Evolutionary conservation across 2,329 filamentous ascomycete species (phyloP).

Genomic region (Mycosphaerelloides madeirae): DNA sequence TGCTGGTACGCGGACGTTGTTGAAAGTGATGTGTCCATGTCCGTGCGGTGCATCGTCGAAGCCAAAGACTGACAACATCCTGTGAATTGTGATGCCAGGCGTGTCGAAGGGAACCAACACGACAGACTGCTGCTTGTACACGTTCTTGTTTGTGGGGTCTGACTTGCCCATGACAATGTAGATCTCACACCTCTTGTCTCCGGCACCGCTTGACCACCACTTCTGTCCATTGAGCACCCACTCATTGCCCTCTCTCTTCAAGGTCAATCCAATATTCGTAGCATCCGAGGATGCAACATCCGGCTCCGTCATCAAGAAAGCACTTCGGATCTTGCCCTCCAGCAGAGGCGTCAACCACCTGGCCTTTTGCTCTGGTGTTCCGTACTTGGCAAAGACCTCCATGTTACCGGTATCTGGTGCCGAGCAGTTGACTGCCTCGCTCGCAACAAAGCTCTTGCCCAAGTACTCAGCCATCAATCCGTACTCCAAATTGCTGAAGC

Average conservation of each 20-base stretch:
- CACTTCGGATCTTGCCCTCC: constrained; percentile 46
- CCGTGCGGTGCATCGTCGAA: constrained; percentile 98
- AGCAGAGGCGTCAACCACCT: constrained; percentile 48
- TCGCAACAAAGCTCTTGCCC: constrained; percentile 77
- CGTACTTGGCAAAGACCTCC: constrained; percentile 51
- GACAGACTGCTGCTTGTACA: constrained; percentile 89
- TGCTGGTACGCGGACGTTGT: constrained; percentile 81
- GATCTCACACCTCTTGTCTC: constrained; percentile 84
- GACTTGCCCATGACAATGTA: constrained; percentile 98
- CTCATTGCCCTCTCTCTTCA: constrained; percentile 75
- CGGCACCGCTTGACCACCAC: constrained; percentile 98
- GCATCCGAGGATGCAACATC: constrained; percentile 49
- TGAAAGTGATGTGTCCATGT: constrained; percentile 86
- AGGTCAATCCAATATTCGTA: constrained; percentile 58
- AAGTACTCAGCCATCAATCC: constrained; percentile 95
- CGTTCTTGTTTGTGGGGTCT: constrained; percentile 66
- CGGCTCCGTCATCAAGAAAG: constrained; percentile 45
- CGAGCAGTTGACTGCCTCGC: constrained; percentile 74
- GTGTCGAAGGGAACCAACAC: constrained; percentile 77
- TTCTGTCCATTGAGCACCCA: constrained; percentile 94
- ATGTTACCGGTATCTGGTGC: constrained; percentile 51
- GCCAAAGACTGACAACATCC: constrained; percentile 90
- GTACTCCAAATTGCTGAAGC: constrained; percentile 93
- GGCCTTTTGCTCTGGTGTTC: constrained; percentile 47
- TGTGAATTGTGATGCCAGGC: constrained; percentile 83